Conservation (phyloP, 2,329 filamentous ascomycete species). For the Daldinia sp. region DNA sequence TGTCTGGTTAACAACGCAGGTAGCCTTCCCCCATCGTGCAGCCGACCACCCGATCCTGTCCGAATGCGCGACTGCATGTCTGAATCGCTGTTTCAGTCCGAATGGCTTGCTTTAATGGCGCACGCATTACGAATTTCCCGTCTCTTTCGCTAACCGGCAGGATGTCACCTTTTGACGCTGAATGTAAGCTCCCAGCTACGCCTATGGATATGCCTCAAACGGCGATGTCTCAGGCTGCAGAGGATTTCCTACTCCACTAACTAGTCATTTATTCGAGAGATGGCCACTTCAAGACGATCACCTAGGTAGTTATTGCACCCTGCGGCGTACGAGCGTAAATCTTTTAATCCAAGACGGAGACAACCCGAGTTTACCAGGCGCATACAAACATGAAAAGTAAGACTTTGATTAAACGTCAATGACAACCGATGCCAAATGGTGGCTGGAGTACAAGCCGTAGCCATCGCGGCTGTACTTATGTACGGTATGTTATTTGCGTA, state of each 20-base stretch:
- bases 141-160: slow-evolving; percentile 39
- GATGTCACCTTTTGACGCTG: slow-evolving; percentile 43
- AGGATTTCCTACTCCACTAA: slow-evolving; percentile 46
- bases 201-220: slow-evolving; percentile 43
- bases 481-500: slow-evolving; percentile 19
- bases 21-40: slow-evolving; percentile 38
- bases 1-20: slow-evolving; percentile 49
- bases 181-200: slow-evolving; percentile 44
- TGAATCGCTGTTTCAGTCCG: slow-evolving; percentile 45
- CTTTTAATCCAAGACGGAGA: slow-evolving; percentile 17
- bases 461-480: slow-evolving; percentile 27
- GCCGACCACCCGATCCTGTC: slow-evolving; percentile 43
- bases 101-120: slow-evolving; percentile 49
- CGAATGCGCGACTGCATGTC: slow-evolving; percentile 42
- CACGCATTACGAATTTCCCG: slow-evolving; percentile 46
- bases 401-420: slow-evolving; percentile 27
- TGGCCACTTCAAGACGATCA: slow-evolving; percentile 40
- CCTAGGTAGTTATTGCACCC: slow-evolving; percentile 38
- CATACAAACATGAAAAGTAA: slow-evolving; percentile 26
- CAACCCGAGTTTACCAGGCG: slow-evolving; percentile 24
- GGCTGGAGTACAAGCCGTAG: slow-evolving; percentile 32
- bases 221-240: slow-evolving; percentile 45
- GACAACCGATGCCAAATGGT: slow-evolving; percentile 19
- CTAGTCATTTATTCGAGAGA: slow-evolving; percentile 43
- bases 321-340: slow-evolving; percentile 44